Base-by-base conservation (phyloP, 108 stramenopile genomes). In the Parietichytrium sp. region DNA sequence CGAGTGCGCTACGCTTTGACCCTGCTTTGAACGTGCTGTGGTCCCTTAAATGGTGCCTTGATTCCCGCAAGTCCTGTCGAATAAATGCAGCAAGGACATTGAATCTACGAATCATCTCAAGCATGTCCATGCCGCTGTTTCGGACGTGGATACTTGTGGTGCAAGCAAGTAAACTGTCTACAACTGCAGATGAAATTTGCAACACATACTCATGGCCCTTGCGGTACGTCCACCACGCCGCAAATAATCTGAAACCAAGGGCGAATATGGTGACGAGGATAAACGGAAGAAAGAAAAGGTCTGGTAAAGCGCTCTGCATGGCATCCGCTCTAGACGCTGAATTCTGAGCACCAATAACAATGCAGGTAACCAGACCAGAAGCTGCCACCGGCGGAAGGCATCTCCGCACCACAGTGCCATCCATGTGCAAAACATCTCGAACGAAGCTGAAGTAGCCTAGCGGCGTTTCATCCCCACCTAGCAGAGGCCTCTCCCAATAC, bases 181-280 rank as follows among this genome's bases (percentile, higher is more conserved):
- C 61, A 25, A 42, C 61, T n/a, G 38, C 45, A 25, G 36, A 42
- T n/a, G 45, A 33, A 72, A 72, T 72, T 33, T 27, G 61, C 0
- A 72, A 42, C 6, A 72, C 61, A 33, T 45, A 45, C 45, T 72
- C 61, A 3, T 72, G 61, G 10, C 61, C 61, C 20, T 45, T 72
- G 3, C 61, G 61, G 20, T 72, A 72, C 38, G 38, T 72, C 23
- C 45, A 20, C 61, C 61, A 72, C 61, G 61, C 61, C n/a, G 38
- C 61, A 72, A 72, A 72, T 1, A 72, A 25, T 16, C 61, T 33
- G 3, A 72, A 72, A 10, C 61, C 61, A 27, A 72, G 38, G 29
- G 45, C 61, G 45, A 72, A 72, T 16, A 72, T n/a, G n/a, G 61
- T 72, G 61, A 72, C 61, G 16, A 72, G 10, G 61, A 72, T 45